Evolutionary conservation across 352 stramenopile genomes (phyloP).

Genomic region (Peronospora destructor): DNA sequence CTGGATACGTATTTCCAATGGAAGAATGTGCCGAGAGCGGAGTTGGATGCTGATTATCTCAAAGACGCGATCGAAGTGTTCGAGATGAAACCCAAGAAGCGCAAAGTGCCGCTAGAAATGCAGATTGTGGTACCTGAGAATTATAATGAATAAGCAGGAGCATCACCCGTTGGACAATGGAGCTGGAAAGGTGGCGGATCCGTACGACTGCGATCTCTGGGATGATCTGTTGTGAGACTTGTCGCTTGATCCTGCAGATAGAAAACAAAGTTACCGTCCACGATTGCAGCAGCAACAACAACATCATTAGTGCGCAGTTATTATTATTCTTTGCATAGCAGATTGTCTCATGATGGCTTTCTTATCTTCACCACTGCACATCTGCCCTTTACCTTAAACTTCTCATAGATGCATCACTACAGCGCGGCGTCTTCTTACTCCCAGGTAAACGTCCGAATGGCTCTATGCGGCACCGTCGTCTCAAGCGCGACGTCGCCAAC

Average conservation of each 20-base stretch:
- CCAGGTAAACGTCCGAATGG: slow-evolving; percentile 69
- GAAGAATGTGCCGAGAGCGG: slow-evolving; percentile 51
- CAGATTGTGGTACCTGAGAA: slow-evolving; percentile 34
- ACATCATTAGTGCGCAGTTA: slow-evolving; percentile 2
- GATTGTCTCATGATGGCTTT: neutral
- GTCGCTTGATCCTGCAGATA: slow-evolving; percentile 20
- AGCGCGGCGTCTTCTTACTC: slow-evolving; percentile 23
- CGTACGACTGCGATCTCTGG: slow-evolving; percentile 64
- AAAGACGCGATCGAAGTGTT: slow-evolving; percentile 78
- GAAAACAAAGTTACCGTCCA: slow-evolving; percentile 9
- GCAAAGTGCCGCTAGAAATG: slow-evolving; percentile 67
- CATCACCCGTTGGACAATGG: slow-evolving; percentile 41
- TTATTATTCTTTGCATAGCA: slow-evolving; percentile 9
- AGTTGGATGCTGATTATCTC: slow-evolving; percentile 58
- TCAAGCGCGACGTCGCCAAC: slow-evolving; percentile 37
- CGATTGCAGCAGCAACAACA: slow-evolving; percentile 1
- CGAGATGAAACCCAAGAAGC: slow-evolving; percentile 68
- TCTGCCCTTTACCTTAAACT: neutral
- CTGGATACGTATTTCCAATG: slow-evolving; percentile 69
- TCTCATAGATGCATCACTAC: slow-evolving; percentile 1
- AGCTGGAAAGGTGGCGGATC: slow-evolving; percentile 28
- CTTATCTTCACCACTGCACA: slow-evolving; percentile 1
- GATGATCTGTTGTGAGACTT: slow-evolving; percentile 48
- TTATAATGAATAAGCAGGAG: slow-evolving; percentile 24
- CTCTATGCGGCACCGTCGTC: slow-evolving; percentile 45